These are phyloP conservation scores for Dryadomyces sulphureus DNA, from an alignment of 2,329 filamentous ascomycete genomes.

Conservation along the genomic window DNA sequence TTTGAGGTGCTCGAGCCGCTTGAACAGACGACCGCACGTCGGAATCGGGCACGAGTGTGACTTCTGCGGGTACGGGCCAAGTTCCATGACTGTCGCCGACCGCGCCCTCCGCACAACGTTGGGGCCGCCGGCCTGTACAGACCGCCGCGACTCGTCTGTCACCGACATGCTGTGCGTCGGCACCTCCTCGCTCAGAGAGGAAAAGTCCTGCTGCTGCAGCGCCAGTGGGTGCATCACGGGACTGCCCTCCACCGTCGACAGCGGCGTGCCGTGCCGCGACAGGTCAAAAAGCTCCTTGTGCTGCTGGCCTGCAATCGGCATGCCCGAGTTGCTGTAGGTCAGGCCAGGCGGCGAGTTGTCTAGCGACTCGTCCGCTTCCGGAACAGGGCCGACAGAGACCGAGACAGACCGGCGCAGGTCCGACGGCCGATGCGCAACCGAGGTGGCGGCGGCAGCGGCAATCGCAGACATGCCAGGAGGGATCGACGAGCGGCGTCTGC, in stretches of 20 bases:
- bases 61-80: slow-evolving; percentile 92
- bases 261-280: slow-evolving; percentile 81
- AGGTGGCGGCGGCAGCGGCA: slow-evolving; percentile 34
- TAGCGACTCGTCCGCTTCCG: slow-evolving; percentile 64
- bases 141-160: slow-evolving; percentile 48
- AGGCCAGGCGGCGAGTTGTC: slow-evolving; percentile 68
- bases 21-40: slow-evolving; percentile 92
- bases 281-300: slow-evolving; percentile 69
- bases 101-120: slow-evolving; percentile 78
- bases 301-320: slow-evolving; percentile 49
- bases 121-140: slow-evolving; percentile 50
- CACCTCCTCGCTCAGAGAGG: slow-evolving; percentile 48
- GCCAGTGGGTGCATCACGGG: slow-evolving; percentile 57
- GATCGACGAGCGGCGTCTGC: slow-evolving; percentile 83
- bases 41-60: slow-evolving; percentile 99
- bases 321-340: slow-evolving; percentile 54
- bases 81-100: slow-evolving; percentile 91
- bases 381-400: slow-evolving; percentile 66
- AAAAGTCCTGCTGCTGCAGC: slow-evolving; percentile 50
- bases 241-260: slow-evolving; percentile 72
- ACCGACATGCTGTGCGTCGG: slow-evolving; percentile 25
- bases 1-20: slow-evolving; percentile 97
- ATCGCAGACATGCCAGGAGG: slow-evolving; percentile 61
- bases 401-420: slow-evolving; percentile 87
- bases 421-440: slow-evolving; percentile 57